Evolutionary conservation across 2,329 filamentous ascomycete genomes (phyloP).

Genomic region (Fusarium napiforme): DNA sequence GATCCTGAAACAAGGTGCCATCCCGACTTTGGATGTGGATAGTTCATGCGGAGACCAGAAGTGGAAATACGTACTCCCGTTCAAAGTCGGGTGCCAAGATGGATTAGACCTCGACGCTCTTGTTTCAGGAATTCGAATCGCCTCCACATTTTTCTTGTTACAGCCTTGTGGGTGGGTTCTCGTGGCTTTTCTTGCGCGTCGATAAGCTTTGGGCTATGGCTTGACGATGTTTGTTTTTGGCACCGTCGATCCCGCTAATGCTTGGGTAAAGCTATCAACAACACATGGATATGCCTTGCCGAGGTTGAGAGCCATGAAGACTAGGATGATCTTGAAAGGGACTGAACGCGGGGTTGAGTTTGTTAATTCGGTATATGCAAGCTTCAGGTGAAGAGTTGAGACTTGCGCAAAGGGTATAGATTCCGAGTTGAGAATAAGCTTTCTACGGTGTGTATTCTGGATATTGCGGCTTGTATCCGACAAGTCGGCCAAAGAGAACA

Average conservation of each 20-base stretch:
- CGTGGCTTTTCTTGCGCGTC: background rate
- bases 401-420: background rate
- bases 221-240: background rate
- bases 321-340: background rate
- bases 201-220: conserved; percentile 10
- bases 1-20: conserved; percentile 26
- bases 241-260: conserved; percentile 1
- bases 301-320: background rate
- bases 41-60: conserved; percentile 21
- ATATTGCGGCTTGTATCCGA: conserved; percentile 10
- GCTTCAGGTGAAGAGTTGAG: background rate
- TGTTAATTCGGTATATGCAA: background rate
- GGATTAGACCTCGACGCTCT: conserved; percentile 13
- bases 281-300: background rate
- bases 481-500: conserved; percentile 2
- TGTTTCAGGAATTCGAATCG: conserved; percentile 11
- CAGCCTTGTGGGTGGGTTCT: conserved; percentile 34
- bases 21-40: conserved; percentile 24
- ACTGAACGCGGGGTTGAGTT: background rate
- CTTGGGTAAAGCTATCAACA: background rate
- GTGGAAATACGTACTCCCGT: conserved; percentile 27
- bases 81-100: background rate
- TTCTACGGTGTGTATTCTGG: conserved; percentile 6
- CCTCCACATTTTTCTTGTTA: conserved; percentile 23
- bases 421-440: background rate